A percentile compares a stretch with the other conserved stretches of the same genome.
These are phyloP conservation scores for Exophiala calicioides DNA, from an alignment of 2,329 filamentous ascomycete genomes.

Conservation along the genomic window DNA sequence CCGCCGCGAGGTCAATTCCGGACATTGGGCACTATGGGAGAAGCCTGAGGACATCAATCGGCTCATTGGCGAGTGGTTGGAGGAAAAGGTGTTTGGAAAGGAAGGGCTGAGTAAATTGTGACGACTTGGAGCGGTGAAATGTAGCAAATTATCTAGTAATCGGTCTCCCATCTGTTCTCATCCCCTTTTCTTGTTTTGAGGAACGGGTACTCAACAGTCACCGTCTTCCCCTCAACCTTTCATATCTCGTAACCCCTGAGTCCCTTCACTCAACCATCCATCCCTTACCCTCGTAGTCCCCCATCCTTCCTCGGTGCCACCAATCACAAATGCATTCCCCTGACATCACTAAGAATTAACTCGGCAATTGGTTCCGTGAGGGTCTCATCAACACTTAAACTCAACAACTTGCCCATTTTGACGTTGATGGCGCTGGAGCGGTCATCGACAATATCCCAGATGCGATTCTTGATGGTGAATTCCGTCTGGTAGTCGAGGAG, in stretches of 20 bases:
- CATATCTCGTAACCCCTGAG: too few relatives aligned
- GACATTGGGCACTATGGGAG: constrained; percentile 84
- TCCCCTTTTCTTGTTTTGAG: neutral
- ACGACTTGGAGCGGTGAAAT: neutral
- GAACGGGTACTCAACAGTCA: too few relatives aligned
- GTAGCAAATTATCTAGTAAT: too few relatives aligned
- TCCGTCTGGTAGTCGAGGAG: constrained; percentile 34
- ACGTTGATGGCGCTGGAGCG: constrained; percentile 21
- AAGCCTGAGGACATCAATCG: constrained; percentile 69
- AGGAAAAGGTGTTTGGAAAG: constrained; percentile 52
- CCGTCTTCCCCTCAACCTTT: too few relatives aligned
- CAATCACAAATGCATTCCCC: constrained; percentile 21
- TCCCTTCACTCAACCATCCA: too few relatives aligned
- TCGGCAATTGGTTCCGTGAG: constrained; percentile 34
- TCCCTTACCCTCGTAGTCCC: neutral
- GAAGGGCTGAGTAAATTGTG: constrained; percentile 38
- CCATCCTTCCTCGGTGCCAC: neutral
- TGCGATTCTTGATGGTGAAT: constrained; percentile 33
- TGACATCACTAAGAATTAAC: constrained; percentile 32
- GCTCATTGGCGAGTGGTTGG: constrained; percentile 68
- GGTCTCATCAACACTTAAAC: constrained; percentile 33
- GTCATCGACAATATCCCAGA: constrained; percentile 32
- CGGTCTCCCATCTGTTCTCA: neutral
- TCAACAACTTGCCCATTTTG: constrained; percentile 30
- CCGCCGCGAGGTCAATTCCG: constrained; percentile 64